Percentiles rank a stretch among this genome's conserved stretches.
Conservation (phyloP, 495 filamentous ascomycete genomes). For the Thermothielavioides terrestris region DNA sequence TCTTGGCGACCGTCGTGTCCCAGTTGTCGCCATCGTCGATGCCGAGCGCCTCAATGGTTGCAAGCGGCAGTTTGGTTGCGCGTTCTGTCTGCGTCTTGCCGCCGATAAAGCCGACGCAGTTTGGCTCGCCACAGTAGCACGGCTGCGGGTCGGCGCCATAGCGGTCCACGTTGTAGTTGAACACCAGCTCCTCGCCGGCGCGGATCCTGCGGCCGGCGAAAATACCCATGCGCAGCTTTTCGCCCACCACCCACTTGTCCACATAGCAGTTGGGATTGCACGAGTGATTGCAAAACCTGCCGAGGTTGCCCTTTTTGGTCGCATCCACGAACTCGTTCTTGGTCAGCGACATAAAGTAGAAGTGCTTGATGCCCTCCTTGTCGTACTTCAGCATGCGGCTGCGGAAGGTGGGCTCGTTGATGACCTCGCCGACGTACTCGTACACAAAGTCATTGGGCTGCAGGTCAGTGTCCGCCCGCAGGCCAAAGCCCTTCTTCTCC, state of each 20-base stretch:
- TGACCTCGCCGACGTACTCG: constrained; percentile 98
- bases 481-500: constrained; percentile 91
- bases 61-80: constrained; percentile 81
- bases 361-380: constrained; percentile 93
- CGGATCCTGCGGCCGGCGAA: constrained; percentile 84
- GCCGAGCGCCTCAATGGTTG: constrained; percentile 89
- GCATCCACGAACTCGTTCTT: constrained; percentile 97
- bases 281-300: constrained; percentile 97
- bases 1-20: constrained; percentile 82
- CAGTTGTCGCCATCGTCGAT: constrained; percentile 90
- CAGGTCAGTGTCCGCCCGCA: constrained; percentile 71
- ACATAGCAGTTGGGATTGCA: constrained; percentile 99
- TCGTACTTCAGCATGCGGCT: constrained; percentile 85
- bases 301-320: constrained; percentile 92
- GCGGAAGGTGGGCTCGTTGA: constrained; percentile 82
- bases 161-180: constrained; percentile 99
- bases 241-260: constrained; percentile 99
- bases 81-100: constrained; percentile 96
- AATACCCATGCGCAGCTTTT: constrained; percentile 97
- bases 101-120: constrained; percentile 93
- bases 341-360: constrained; percentile 99
- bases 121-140: constrained; percentile 92
- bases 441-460: constrained; percentile 84
- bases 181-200: constrained; percentile 93
- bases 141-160: constrained; percentile 95